Percentiles rank a stretch among this genome's conserved stretches.
These are phyloP conservation scores for Gleditsia sinensis DNA, from an alignment of 306 rosid genomes.

Conservation along the genomic window DNA sequence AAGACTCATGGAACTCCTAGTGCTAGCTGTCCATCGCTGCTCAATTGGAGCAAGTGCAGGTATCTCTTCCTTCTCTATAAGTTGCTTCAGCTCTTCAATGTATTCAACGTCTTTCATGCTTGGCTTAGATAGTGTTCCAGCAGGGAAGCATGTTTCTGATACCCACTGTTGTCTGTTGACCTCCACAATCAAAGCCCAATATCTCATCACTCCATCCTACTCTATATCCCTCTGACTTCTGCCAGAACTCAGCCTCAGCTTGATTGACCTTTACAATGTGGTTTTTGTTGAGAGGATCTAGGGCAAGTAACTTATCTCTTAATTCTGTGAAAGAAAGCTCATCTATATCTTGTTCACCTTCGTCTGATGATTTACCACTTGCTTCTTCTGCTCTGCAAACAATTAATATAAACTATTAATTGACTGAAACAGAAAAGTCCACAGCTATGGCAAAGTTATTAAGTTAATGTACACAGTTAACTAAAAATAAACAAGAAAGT, in stretches of 20 bases:
- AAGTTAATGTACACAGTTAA: conserved; percentile 4
- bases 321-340: conserved; percentile 90
- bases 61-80: conserved; percentile 78
- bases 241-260: conserved; percentile 99
- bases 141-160: conserved; percentile 92
- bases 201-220: conserved; percentile 99
- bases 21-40: conserved; percentile 90
- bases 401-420: conserved; percentile 21
- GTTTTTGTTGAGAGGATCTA: conserved; percentile 84
- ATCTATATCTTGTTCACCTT: conserved; percentile 56
- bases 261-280: conserved; percentile 75
- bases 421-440: conserved; percentile 31
- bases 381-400: conserved; percentile 54
- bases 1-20: conserved; percentile 88
- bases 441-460: conserved; percentile 9
- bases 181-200: conserved; percentile 98
- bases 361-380: conserved; percentile 41
- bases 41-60: conserved; percentile 99
- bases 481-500: conserved; percentile 13
- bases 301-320: conserved; percentile 80
- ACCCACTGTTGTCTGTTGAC: conserved; percentile 99
- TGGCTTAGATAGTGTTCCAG: conserved; percentile 74
- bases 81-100: conserved; percentile 81
- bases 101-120: conserved; percentile 92
- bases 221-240: conserved; percentile 90